Percentiles rank a stretch among this genome's conserved stretches.
phyloP scores from a whole-genome alignment of 805 yeast genomes.

The Torulaspora gathmanii region DNA sequence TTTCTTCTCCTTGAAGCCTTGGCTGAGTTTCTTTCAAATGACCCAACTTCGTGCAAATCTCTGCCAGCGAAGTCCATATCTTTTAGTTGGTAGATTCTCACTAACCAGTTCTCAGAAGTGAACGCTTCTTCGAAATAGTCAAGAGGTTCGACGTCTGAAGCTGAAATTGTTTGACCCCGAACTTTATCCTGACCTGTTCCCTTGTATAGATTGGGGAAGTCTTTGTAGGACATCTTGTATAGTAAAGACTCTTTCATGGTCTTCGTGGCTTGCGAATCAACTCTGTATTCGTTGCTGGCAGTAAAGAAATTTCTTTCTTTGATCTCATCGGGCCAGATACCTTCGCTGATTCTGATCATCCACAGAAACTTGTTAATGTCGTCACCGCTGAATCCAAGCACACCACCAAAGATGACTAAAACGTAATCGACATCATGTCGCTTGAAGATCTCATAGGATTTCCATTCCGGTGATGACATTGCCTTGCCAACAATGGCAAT shows the following conservation, averaged over 20 bases:
- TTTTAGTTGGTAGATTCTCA: conserved; percentile 87
- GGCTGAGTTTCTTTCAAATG: conserved; percentile 41
- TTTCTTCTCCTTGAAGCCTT: conserved; percentile 38
- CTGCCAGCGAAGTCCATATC: conserved; percentile 86
- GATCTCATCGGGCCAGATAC: conserved; percentile 99
- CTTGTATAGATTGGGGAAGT: conserved; percentile 68
- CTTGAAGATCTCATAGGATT: conserved; percentile 79
- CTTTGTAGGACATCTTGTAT: conserved; percentile 92
- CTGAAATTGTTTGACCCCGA: conserved; percentile 71
- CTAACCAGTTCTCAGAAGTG: conserved; percentile 95
- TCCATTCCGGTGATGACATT: conserved; percentile 85
- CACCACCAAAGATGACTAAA: conserved; percentile 88
- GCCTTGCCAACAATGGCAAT: conserved; percentile 99
- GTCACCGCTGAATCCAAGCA: conserved; percentile 90
- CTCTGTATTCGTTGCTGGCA: conserved; percentile 78
- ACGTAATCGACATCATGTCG: conserved; percentile 95
- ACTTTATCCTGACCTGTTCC: conserved; percentile 73
- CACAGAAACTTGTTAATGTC: conserved; percentile 94
- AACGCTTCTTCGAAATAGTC: conserved; percentile 88
- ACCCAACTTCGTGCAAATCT: conserved; percentile 54
- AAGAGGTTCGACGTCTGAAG: conserved; percentile 47
- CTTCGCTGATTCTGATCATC: conserved; percentile 99
- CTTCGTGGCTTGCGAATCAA: conserved; percentile 74
- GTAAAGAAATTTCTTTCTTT: conserved; percentile 81
- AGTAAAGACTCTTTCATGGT: conserved; percentile 85